Percentiles rank a stretch among this genome's conserved stretches.
Evolutionary conservation across 169 alveolate genomes (phyloP).

Genomic region (Plasmodium coatneyi): DNA sequence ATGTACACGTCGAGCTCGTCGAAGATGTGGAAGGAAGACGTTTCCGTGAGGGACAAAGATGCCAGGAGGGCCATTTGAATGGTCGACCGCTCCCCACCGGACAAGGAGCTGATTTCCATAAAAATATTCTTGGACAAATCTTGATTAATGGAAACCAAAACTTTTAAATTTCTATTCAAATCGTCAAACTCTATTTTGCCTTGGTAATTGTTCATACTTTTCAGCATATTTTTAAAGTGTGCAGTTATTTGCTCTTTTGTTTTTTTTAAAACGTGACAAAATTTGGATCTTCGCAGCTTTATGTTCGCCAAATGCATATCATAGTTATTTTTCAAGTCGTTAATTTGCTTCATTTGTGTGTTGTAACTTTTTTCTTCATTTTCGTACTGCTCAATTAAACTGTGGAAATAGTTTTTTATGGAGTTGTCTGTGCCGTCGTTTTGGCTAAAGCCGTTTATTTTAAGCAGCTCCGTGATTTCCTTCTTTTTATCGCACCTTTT

Average conservation of each 20-base stretch:
- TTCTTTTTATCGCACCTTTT: slow-evolving; percentile 61
- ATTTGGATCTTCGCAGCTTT: slow-evolving; percentile 27
- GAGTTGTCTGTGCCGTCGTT: slow-evolving; percentile 56
- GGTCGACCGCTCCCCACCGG: slow-evolving; percentile 82
- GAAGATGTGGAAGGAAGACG: slow-evolving; percentile 79
- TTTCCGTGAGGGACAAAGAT: slow-evolving; percentile 78
- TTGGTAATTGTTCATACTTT: slow-evolving; percentile 63
- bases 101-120: slow-evolving; percentile 77
- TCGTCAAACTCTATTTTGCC: slow-evolving; percentile 68
- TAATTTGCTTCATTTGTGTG: slow-evolving; percentile 44
- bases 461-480: slow-evolving; percentile 40
- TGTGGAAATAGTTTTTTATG: slow-evolving; percentile 30
- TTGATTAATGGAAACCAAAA: slow-evolving; percentile 54
- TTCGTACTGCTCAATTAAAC: slow-evolving; percentile 38
- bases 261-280: slow-evolving; percentile 18
- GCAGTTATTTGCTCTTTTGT: slow-evolving; percentile 40
- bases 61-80: slow-evolving; percentile 79
- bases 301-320: slow-evolving; percentile 68
- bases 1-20: slow-evolving; percentile 82
- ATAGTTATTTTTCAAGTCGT: slow-evolving; percentile 54
- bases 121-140: slow-evolving; percentile 34
- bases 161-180: slow-evolving; percentile 31
- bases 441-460: slow-evolving; percentile 21
- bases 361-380: slow-evolving; percentile 49
- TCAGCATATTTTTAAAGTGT: slow-evolving; percentile 51